phyloP scores from a whole-genome alignment of 768 basidiomycete genomes.

The Mycena galopus region DNA sequence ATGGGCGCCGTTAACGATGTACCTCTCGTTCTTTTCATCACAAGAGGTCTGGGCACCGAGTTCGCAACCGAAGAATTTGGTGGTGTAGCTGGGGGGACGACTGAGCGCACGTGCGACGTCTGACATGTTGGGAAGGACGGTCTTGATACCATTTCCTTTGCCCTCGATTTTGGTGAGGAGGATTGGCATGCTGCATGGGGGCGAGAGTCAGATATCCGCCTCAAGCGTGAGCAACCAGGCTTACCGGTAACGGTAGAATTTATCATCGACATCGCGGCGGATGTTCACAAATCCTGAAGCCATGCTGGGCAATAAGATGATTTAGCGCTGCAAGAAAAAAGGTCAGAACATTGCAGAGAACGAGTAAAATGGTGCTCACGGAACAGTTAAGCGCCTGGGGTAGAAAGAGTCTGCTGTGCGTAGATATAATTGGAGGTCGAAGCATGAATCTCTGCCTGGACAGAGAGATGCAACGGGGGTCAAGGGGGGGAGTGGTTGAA shows the following conservation, averaged over 20 bases:
- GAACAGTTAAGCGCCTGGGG: constrained; percentile 65
- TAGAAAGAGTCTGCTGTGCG: constrained; percentile 70
- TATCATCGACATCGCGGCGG: constrained; percentile 96
- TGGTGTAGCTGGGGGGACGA: constrained; percentile 95
- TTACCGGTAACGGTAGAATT: constrained; percentile 94
- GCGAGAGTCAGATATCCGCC: constrained; percentile 25
- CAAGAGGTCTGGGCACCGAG: constrained; percentile 97
- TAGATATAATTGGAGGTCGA: constrained; percentile 86
- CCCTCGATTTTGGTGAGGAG: constrained; percentile 97
- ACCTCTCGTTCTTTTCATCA: constrained; percentile 96
- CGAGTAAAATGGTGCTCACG: constrained; percentile 51
- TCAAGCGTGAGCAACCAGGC: constrained; percentile 38
- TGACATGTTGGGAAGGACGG: constrained; percentile 98
- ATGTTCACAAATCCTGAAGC: constrained; percentile 92
- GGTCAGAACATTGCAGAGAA: background rate
- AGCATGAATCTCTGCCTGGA: constrained; percentile 91
- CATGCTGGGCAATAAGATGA: constrained; percentile 74
- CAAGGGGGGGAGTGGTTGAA: constrained; percentile 61
- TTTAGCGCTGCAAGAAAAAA: constrained; percentile 66
- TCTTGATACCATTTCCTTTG: constrained; percentile 99
- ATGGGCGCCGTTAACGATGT: constrained; percentile 98
- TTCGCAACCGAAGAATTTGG: constrained; percentile 99
- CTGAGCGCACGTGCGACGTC: constrained; percentile 96
- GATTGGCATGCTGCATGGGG: constrained; percentile 84
- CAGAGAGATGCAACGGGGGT: constrained; percentile 66